Evolutionary conservation across 2,329 filamentous ascomycete genomes (phyloP).

Genomic region (Aspergillus sp.): DNA sequence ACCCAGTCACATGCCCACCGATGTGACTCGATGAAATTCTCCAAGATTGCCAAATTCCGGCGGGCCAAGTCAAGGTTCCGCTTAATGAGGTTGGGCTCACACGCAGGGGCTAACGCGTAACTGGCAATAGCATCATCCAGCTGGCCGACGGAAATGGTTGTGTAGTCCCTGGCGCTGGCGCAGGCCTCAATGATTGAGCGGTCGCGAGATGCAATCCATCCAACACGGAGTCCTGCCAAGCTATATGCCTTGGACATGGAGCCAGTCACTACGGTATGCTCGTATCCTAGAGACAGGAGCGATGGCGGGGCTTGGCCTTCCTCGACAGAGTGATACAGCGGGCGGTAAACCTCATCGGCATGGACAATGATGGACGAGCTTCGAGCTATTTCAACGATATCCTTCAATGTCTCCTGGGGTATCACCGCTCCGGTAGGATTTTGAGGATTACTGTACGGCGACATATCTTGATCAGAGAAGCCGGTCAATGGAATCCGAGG

Average conservation of each 20-base stretch:
- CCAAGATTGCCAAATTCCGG: conserved; percentile 68
- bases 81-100: conserved; percentile 63
- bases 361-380: conserved; percentile 66
- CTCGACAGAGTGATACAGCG: conserved; percentile 71
- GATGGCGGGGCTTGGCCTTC: conserved; percentile 61
- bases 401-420: conserved; percentile 58
- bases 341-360: conserved; percentile 79
- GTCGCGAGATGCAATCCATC: conserved; percentile 76
- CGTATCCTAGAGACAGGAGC: conserved; percentile 70
- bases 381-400: conserved; percentile 64
- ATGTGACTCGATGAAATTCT: conserved; percentile 52
- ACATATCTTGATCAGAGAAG: background rate
- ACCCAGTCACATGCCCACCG: conserved; percentile 67
- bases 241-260: conserved; percentile 86
- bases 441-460: conserved; percentile 62
- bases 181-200: conserved; percentile 63
- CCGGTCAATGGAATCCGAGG: background rate
- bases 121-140: conserved; percentile 77
- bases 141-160: conserved; percentile 81
- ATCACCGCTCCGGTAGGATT: conserved; percentile 77
- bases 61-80: conserved; percentile 68
- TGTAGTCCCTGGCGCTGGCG: conserved; percentile 73
- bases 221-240: conserved; percentile 76
- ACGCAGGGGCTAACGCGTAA: conserved; percentile 67
- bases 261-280: conserved; percentile 70